Conservation (phyloP, 2,329 filamentous ascomycete species). For the Cordyceps javanica region DNA sequence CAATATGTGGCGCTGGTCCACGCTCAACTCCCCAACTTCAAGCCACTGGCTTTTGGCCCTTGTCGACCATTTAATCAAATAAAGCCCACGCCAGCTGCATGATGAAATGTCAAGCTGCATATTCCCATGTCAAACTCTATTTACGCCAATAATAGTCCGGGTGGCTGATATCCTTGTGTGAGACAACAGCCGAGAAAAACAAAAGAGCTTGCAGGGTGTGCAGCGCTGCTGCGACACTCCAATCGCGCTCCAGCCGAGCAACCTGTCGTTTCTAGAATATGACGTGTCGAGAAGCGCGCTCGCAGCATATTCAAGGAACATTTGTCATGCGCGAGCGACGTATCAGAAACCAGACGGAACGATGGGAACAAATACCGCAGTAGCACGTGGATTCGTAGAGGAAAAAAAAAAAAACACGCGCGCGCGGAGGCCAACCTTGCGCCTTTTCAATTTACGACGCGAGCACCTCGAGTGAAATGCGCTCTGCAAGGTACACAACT, state of each 20-base stretch:
- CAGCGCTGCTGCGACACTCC: neutral
- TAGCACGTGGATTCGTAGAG: no score
- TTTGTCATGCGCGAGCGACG: neutral
- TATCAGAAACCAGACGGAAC: neutral
- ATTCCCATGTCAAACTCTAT: neutral
- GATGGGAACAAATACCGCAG: no score
- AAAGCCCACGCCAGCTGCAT: neutral
- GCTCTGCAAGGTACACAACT: neutral
- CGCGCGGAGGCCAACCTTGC: neutral
- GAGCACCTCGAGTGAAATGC: neutral
- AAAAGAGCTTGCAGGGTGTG: neutral
- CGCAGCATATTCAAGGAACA: neutral
- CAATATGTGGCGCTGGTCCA: no score
- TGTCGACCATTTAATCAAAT: neutral
- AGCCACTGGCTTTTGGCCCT: no score
- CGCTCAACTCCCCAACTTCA: no score
- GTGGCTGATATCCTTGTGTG: neutral
- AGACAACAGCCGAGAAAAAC: conserved; percentile 6
- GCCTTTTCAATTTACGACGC: neutral
- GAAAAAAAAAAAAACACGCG: neutral
- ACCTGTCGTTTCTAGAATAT: neutral
- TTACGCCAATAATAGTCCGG: neutral
- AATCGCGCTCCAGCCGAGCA: no score
- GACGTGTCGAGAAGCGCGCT: neutral
- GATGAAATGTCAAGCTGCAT: neutral